These are phyloP conservation scores for Colletotrichum costaricense DNA, from an alignment of 2,329 filamentous ascomycete genomes.

Conservation along the genomic window DNA sequence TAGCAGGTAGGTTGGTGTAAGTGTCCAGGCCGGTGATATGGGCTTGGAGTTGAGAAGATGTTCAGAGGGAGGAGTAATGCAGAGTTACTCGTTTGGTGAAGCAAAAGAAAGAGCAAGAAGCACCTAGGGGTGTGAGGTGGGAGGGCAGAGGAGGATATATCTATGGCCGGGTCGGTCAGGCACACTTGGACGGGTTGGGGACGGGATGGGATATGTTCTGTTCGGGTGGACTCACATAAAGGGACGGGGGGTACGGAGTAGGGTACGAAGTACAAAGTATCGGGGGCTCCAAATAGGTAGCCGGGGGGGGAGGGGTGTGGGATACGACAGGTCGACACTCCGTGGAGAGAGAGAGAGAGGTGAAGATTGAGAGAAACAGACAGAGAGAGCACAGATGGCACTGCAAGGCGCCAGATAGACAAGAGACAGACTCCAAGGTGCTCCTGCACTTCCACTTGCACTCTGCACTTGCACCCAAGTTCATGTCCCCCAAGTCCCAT, in stretches of 20 bases:
- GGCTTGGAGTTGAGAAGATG: not conserved
- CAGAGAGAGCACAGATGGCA: constrained; percentile 22
- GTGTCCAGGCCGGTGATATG: constrained; percentile 22
- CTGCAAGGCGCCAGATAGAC: constrained; percentile 30
- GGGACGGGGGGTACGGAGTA: constrained; percentile 12
- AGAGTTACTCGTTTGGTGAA: not conserved
- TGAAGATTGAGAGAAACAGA: not conserved
- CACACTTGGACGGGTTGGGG: constrained; percentile 2
- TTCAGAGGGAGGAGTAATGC: not conserved
- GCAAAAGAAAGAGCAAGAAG: not conserved
- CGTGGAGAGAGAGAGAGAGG: not conserved
- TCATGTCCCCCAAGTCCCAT: constrained; percentile 13
- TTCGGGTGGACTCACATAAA: constrained; percentile 21
- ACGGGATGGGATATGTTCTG: constrained; percentile 11
- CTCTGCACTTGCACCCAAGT: not conserved
- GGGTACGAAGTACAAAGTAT: not conserved
- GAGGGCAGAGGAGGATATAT: constrained; percentile 33
- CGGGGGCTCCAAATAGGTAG: constrained; percentile 31
- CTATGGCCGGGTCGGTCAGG: constrained; percentile 33
- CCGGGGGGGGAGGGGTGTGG: not conserved
- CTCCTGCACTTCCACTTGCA: not conserved
- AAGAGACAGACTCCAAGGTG: constrained; percentile 18
- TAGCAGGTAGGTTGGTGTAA: constrained; percentile 14
- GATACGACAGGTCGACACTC: not conserved
- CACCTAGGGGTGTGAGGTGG: not conserved